Base-by-base conservation (phyloP, 768 basidiomycete species). In the Hericium coralloides region DNA sequence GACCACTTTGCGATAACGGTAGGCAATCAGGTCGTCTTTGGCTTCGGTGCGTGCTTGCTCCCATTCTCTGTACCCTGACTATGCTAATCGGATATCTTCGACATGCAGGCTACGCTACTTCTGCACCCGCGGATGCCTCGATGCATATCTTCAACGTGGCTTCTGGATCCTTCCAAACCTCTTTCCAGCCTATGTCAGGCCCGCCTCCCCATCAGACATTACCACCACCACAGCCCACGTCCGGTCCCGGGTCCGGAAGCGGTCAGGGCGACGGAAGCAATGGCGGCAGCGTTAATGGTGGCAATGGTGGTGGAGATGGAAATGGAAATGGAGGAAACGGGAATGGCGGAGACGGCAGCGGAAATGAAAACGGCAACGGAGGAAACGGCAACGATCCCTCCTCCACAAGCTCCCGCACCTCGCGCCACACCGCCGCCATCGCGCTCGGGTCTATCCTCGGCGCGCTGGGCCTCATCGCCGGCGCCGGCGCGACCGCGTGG, bases 1-100 rank as follows among this genome's bases (percentile, higher is more conserved):
- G 89, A 93, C 67, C 92, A 94, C 67, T 80, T 84, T 60, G 91
- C 87, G 10, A 73, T 86, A 3, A 74, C 74, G 38, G 73, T 78
- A 36, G 84, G 82, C 12, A 72, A 75, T 36, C 74, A 80, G 55
- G 83, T 92, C 20, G 67, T 94, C 10, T 88, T 93, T 67, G 87
- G 85, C 37, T 89, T 86, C 65, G 90, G 90, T 91, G 62, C 62
- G 85, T 70, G 22, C 50, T 53, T 20, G 36, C n/a, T 12, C 52
- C 38, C 25, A 17, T 10, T 15, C 39, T 56, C 52, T 7, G 22
- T n/a, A 61, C 52, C 14, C 17, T 4, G 26, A 1, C 14, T 41
- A n/a, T 47, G 41, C 18, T 26, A 14, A 49, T 22, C 47, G 57
- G 18, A 52, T 37, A 39, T 22, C 49, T 20, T 4, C 25, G 38